Percentiles rank a stretch among this genome's conserved stretches.
phyloP scores from a whole-genome alignment of 164 flowering plant species.

The Dillenia suffruticosa region DNA sequence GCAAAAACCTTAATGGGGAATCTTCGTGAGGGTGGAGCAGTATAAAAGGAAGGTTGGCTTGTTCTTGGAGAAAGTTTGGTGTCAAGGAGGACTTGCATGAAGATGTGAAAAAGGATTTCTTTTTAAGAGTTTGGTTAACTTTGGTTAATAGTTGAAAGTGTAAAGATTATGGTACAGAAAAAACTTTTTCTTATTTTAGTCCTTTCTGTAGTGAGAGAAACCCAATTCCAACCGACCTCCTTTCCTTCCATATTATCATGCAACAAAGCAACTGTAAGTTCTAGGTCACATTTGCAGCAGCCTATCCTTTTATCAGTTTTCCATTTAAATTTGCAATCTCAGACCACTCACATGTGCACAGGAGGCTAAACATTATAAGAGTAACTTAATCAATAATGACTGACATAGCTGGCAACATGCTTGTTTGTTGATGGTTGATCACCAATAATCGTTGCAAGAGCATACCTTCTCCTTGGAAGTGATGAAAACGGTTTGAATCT shows the following conservation, averaged over 20 bases:
- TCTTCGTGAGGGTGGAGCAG: not conserved
- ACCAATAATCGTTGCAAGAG: constrained; percentile 84
- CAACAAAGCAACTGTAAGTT: no score
- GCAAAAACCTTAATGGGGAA: not conserved
- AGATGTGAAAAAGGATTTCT: not conserved
- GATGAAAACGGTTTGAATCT: constrained; percentile 77
- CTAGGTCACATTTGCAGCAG: no score
- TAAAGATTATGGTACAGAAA: not conserved
- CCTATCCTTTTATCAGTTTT: no score
- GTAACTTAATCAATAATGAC: no score
- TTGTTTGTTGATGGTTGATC: constrained; percentile 8
- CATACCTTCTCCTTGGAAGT: constrained; percentile 48
- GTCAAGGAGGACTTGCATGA: constrained; percentile 24
- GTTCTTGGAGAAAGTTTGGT: constrained; percentile 43
- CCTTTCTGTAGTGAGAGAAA: no score
- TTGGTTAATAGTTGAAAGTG: not conserved
- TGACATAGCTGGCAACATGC: not conserved
- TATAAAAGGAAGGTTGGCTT: constrained; percentile 11
- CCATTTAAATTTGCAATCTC: no score
- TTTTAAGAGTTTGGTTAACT: not conserved
- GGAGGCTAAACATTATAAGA: no score
- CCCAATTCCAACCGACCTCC: no score
- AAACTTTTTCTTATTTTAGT: no score
- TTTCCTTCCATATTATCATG: no score
- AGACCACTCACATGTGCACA: no score